Base-by-base conservation (phyloP, 2,329 filamentous ascomycete genomes). In the Pyrenochaeta sp. region DNA sequence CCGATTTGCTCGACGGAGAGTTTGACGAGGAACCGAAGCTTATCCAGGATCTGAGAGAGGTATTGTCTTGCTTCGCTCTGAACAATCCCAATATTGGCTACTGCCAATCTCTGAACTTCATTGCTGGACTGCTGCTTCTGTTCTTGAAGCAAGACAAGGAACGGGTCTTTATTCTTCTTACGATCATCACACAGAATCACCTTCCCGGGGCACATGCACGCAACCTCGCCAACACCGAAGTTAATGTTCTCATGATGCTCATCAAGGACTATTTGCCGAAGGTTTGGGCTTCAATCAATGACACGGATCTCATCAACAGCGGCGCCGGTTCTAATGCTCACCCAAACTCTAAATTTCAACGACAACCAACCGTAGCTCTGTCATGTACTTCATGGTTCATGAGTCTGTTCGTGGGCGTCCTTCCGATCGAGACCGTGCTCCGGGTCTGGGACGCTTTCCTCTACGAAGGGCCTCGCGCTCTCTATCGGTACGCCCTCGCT, bases 371-470 rank as follows among this genome's bases (percentile, higher is more conserved):
- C 9, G 93, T 97, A 55, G 94, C 90, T 0, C 81, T 97, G 4
- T 95, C 91, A 58, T 90, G 94, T 71, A 96, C 92, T 7, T 89
- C 92, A 3, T 97, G 93, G 93, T 95, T 97, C 71, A 96, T 97
- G 93, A 95, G 89, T 35, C 89, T 94, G 60, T 96, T 94, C 70
- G 94, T 96, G 49, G 91, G 92, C 39, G 96, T 90, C 0, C 76
- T 97, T 13, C 93, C 93, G 2, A 91, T 96, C 50, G 93, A 97
- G 73, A 90, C 88, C 13, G 93, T 92, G 0, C 81, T 96, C 13
- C 87, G 93, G 6, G 90, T 96, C 1, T 97, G 93, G 93, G 93
- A 97, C 60, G 84, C 90, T 1, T 92, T 97, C 66, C 96, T 96
- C 69, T 96, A 95, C 71, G 93, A 97, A 72, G 93, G 93, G 3